Evolutionary conservation across 1,284 basidiomycete genomes (phyloP), one percentile per base, ranked within the genome.

Genomic region (Ganoderma multipileum): DNA sequence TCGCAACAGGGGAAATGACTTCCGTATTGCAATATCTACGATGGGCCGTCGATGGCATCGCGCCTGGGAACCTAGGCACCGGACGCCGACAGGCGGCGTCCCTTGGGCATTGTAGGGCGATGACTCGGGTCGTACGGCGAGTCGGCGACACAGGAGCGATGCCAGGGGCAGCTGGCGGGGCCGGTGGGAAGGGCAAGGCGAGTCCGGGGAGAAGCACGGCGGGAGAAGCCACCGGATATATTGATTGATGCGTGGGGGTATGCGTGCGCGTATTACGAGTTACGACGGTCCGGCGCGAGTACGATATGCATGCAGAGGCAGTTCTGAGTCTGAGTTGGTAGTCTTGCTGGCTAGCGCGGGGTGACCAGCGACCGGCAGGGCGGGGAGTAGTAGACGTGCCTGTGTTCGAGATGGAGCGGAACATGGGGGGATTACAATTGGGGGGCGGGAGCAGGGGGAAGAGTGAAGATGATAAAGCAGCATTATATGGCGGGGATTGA

Each of bases 181-280:
- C 11, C 54, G 54, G 33, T 33, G 54, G 18, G 30, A 50, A 20
- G 23, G 23, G 47, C 47, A 50, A 26, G 41, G 41, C 41, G 41
- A 42, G 41, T 42, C 41, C 41, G 41, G 67, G 57, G 57, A 23
- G 38, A 26, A 36, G 59, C 33, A 58, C 30, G 55, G 33, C 3
- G 28, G 44, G 20, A 50, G 60, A 12, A n/a, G 47, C 14, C 14
- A 38, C 50, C 52, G 71, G 71, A 70, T 70, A 72, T 70, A 67
- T 64, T 61, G 58, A 26, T 26, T 23, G 36, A 44, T 60, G 66
- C 47, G 58, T 9, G 67, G 59, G 69, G 69, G 69, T 70, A 70
- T 70, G 65, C 61, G 69, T 70, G 68, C 68, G 65, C 65, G 59
- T 63, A 72, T 70, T 72, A 68, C 38, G 66, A 66, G 70, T 70